Conservation (phyloP, 2,329 filamentous ascomycete species). For the Colletotrichum sp. region DNA sequence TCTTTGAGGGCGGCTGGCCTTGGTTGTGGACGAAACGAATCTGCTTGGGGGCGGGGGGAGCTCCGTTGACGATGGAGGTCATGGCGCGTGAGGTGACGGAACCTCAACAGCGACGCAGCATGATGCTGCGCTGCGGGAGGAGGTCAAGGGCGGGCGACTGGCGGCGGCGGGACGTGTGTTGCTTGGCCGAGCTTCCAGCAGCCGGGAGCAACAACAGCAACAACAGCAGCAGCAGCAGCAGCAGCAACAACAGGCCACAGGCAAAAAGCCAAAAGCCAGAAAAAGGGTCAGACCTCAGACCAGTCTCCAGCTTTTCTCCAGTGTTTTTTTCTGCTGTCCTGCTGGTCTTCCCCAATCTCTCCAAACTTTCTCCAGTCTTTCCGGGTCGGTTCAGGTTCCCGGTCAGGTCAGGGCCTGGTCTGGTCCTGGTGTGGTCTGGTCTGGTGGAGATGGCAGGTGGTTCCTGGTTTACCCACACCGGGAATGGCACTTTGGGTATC, state of each 20-base stretch:
- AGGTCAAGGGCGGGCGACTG: conserved; percentile 2
- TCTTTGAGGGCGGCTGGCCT: conserved; percentile 80
- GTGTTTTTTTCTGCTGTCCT: neutral
- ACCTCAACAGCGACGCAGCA: conserved; percentile 19
- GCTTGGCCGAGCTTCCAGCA: neutral
- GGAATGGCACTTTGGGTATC: neutral
- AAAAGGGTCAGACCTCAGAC: neutral
- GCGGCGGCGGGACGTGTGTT: neutral
- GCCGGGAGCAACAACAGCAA: neutral
- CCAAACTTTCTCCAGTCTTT: neutral
- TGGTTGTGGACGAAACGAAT: conserved; percentile 85
- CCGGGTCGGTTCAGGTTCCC: neutral
- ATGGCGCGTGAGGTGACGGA: conserved; percentile 19
- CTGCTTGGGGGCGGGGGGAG: conserved; percentile 56
- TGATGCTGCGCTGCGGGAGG: conserved; percentile 18
- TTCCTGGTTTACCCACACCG: neutral
- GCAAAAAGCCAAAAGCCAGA: neutral
- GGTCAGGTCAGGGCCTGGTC: conserved; percentile 1
- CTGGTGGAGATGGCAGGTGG: conserved; percentile 10
- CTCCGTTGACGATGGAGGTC: conserved; percentile 41
- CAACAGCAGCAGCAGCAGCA: neutral
- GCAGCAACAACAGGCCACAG: neutral
- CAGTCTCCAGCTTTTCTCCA: conserved; percentile 1
- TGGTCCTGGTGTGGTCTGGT: neutral
- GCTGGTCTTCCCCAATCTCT: neutral